phyloP scores from a whole-genome alignment of 2,329 filamentous ascomycete species.

The Fusarium sp. region DNA sequence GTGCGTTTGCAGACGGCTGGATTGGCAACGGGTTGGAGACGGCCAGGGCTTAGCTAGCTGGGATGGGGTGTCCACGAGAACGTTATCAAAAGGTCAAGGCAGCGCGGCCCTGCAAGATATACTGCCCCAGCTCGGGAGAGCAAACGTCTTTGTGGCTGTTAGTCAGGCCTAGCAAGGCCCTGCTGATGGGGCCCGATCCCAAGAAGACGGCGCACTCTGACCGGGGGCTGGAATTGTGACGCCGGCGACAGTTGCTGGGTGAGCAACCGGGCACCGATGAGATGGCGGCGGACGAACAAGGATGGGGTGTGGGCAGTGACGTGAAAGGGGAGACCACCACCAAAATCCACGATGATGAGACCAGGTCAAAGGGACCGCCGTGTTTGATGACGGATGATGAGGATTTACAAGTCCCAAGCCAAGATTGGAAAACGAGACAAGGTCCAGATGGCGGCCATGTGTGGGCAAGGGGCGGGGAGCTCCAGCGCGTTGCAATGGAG shows the following conservation, averaged over 20 bases:
- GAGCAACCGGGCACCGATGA: constrained; percentile 23
- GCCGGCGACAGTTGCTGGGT: constrained; percentile 13
- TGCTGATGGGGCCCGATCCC: constrained; percentile 30
- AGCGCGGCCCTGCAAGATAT: constrained; percentile 43
- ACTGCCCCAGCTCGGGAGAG: constrained; percentile 28
- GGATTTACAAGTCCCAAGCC: constrained; percentile 25
- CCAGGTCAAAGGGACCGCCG: constrained; percentile 14
- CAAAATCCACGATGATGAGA: constrained; percentile 5
- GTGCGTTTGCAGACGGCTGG: constrained; percentile 28
- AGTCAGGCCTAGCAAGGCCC: constrained; percentile 28
- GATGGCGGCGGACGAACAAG: constrained; percentile 18
- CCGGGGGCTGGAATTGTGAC: constrained; percentile 21
- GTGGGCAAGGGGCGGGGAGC: constrained; percentile 31
- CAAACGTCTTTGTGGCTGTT: constrained; percentile 30
- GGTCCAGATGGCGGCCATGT: constrained; percentile 34
- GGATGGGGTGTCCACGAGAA: constrained; percentile 39
- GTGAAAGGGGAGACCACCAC: constrained; percentile 10
- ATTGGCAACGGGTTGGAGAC: constrained; percentile 34
- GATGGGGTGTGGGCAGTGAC: constrained; percentile 14
- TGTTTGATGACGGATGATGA: constrained; percentile 20
- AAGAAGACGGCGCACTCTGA: constrained; percentile 31
- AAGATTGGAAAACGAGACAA: constrained; percentile 29
- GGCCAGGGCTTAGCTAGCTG: constrained; percentile 40
- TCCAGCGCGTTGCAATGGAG: constrained; percentile 11
- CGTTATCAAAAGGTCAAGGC: constrained; percentile 34